Evolutionary conservation across 257 asterid species (phyloP), one percentile per base, ranked within the genome.

Genomic region (Lantana camara): DNA sequence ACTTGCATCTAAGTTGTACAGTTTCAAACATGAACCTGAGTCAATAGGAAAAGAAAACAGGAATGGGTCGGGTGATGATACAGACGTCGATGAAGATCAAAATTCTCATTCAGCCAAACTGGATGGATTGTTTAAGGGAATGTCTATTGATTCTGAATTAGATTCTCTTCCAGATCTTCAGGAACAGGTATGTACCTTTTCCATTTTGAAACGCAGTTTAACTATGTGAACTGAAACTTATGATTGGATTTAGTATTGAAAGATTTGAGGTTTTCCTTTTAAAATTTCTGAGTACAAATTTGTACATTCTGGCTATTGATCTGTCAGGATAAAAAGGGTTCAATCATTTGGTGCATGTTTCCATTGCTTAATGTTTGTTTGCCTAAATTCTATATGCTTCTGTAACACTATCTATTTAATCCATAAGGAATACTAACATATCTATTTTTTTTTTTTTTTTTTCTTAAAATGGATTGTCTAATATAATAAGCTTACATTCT

Each of bases 81-180:
- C 17, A 45, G 68, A 38, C 47, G 57, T 24, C 44, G 65, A 61
- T 50, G 75, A 73, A 60, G 60, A 55, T 51, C 30, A 68, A 17
- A 78, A 70, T 57, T 68, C 90, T 73, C 77, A 77, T 76, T 55
- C 87, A 27, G 73, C 80, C 40, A 66, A 79, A 41, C 22, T 77
- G 64, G 95, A 88, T 48, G 95, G 77, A 62, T 72, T 73, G 67
- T 77, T 84, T 48, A 66, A 79, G 29, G 77, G 81, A 79, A 60
- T 80, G 30, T 62, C 79, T 19, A 63, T 71, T 55, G 91, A 79
- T 76, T 56, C 96, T 48, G 89, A 85, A 82, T 73, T 69, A 65
- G 89, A 82, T 76, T 84, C 91, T 64, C 80, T 84, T 76, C 88
- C 98, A 35, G 95, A 84, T 67, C 84, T 85, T 79, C 85, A 88